phyloP scores from a whole-genome alignment of 345 rosid genomes.

The Citrus reticulata region DNA sequence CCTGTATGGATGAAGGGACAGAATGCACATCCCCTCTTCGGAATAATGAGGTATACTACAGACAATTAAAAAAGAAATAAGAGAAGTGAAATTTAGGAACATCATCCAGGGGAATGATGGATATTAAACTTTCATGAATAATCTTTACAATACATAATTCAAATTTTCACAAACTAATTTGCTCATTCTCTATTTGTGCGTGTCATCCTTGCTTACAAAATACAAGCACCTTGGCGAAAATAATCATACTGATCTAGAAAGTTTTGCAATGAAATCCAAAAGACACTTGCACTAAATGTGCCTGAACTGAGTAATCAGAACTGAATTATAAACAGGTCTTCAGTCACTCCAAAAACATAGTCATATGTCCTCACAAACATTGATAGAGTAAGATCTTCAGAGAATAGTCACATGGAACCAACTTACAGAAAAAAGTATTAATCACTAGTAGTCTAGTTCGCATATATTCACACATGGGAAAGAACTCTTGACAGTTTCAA shows the following conservation, averaged over 20 bases:
- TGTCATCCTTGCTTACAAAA: background rate
- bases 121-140: background rate
- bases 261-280: background rate
- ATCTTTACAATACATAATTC: conserved; percentile 7
- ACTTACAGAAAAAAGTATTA: background rate
- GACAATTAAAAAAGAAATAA: conserved; percentile 10
- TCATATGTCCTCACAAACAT: background rate
- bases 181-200: background rate
- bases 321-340: background rate
- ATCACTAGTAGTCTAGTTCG: background rate
- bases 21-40: conserved; percentile 76
- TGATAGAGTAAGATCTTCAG: background rate
- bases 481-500: background rate
- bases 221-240: background rate
- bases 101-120: conserved; percentile 8
- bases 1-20: conserved; percentile 72
- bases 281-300: background rate
- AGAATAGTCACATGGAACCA: background rate
- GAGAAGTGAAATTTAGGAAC: conserved; percentile 6
- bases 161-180: conserved; percentile 11
- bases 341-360: background rate
- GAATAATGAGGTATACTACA: conserved; percentile 66
- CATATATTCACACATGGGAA: background rate
- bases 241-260: background rate
- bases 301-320: background rate